phyloP scores from a whole-genome alignment of 2,329 filamentous ascomycete species.

The Apiospora hydei region DNA sequence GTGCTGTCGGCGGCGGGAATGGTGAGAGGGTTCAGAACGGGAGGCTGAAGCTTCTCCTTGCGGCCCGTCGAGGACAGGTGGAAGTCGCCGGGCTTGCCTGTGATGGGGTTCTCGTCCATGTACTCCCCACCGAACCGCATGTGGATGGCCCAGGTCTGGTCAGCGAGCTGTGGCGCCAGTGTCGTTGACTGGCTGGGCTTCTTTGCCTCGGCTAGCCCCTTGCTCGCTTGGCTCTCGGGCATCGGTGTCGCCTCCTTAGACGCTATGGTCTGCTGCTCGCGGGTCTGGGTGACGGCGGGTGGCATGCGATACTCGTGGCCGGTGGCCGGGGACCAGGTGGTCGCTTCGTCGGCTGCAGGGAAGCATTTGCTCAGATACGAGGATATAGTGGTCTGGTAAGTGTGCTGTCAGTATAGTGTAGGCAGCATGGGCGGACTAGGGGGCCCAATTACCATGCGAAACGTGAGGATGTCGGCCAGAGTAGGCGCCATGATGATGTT shows the following conservation, averaged over 20 bases:
- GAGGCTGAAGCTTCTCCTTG: slow-evolving; percentile 48
- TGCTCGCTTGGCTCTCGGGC: slow-evolving; percentile 41
- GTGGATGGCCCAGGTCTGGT: slow-evolving; percentile 65
- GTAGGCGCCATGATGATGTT: slow-evolving; percentile 73
- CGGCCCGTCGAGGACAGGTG: slow-evolving; percentile 68
- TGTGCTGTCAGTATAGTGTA: background rate
- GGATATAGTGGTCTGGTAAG: slow-evolving; percentile 59
- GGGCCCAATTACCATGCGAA: slow-evolving; percentile 58
- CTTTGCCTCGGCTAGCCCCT: slow-evolving; percentile 24
- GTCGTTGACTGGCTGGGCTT: slow-evolving; percentile 30
- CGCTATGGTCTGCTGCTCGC: slow-evolving; percentile 44
- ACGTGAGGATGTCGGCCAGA: slow-evolving; percentile 64
- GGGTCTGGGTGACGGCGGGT: slow-evolving; percentile 32
- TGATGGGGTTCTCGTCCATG: slow-evolving; percentile 73
- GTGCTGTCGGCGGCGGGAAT: slow-evolving; percentile 29
- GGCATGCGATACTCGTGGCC: slow-evolving; percentile 60
- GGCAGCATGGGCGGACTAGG: slow-evolving; percentile 23
- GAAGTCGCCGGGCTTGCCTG: slow-evolving; percentile 70
- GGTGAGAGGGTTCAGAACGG: slow-evolving; percentile 35
- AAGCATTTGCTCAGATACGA: slow-evolving; percentile 61
- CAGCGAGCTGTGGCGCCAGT: slow-evolving; percentile 51
- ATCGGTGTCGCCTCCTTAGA: slow-evolving; percentile 57
- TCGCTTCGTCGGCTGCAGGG: slow-evolving; percentile 56
- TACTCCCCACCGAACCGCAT: slow-evolving; percentile 68
- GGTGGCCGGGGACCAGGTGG: slow-evolving; percentile 61